Percentiles rank a stretch among this genome's conserved stretches.
Conservation (phyloP, 768 basidiomycete genomes). For the Coprinellus micaceus region DNA sequence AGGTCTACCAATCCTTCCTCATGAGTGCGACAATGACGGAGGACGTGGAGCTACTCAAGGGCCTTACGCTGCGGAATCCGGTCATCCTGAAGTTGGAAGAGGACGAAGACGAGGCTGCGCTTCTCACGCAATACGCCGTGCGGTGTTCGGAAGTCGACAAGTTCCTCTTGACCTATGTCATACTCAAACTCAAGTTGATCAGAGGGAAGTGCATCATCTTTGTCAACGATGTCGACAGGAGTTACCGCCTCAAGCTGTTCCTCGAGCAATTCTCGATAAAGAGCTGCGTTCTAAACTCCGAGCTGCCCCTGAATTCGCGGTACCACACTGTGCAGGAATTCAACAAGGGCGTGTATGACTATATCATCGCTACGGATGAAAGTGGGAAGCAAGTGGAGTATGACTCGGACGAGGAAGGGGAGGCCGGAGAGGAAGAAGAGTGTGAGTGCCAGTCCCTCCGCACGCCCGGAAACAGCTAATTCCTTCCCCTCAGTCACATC, state of each 20-base stretch:
- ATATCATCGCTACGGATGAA: slow-evolving; percentile 98
- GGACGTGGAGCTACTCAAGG: slow-evolving; percentile 89
- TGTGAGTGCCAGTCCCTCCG: slow-evolving; percentile 29
- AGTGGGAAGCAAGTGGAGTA: slow-evolving; percentile 52
- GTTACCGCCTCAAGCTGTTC: slow-evolving; percentile 95
- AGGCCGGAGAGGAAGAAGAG: slow-evolving; percentile 34
- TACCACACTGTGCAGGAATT: slow-evolving; percentile 98
- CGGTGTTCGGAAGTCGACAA: slow-evolving; percentile 94
- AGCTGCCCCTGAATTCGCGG: slow-evolving; percentile 91
- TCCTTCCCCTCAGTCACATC: slow-evolving; percentile 41
- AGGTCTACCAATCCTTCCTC: slow-evolving; percentile 85
- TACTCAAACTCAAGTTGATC: slow-evolving; percentile 93
- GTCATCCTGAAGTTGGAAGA: slow-evolving; percentile 86
- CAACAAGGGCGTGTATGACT: slow-evolving; percentile 97
- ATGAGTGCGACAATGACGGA: slow-evolving; percentile 99
- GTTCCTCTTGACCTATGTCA: slow-evolving; percentile 93
- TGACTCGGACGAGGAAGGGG: slow-evolving; percentile 35
- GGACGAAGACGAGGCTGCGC: slow-evolving; percentile 74
- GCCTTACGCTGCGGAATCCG: slow-evolving; percentile 85
- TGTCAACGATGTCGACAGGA: slow-evolving; percentile 92
- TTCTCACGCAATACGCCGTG: slow-evolving; percentile 83
- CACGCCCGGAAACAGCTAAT: background rate
- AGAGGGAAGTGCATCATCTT: slow-evolving; percentile 96
- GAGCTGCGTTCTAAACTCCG: slow-evolving; percentile 93
- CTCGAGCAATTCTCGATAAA: slow-evolving; percentile 97